Conservation (phyloP, 139 green algal genomes). For the Microglena sp. region DNA sequence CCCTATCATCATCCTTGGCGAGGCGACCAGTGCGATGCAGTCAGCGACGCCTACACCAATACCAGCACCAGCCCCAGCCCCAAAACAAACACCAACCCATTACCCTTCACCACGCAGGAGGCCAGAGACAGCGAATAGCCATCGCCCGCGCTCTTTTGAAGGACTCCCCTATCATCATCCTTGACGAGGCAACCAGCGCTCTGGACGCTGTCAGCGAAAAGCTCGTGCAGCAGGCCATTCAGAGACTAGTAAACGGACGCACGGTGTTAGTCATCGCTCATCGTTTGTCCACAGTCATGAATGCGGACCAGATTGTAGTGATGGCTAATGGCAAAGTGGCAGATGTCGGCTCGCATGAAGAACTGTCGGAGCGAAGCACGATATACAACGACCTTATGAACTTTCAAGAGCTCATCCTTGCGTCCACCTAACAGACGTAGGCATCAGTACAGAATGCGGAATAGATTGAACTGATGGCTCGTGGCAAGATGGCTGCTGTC, state of each 20-base stretch:
- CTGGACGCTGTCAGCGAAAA: conserved; percentile 38
- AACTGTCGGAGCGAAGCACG: conserved; percentile 8
- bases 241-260: conserved; percentile 69
- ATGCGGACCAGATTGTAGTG: conserved; percentile 49
- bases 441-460: conserved; percentile 7
- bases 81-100: too few species aligned
- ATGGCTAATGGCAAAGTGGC: conserved; percentile 15
- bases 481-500: conserved; percentile 14
- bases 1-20: conserved; percentile 85
- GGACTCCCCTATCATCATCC: conserved; percentile 73
- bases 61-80: too few species aligned
- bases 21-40: conserved; percentile 60
- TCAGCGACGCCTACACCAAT: too few species aligned
- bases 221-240: conserved; percentile 80
- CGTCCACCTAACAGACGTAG: conserved; percentile 15
- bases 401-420: conserved; percentile 35
- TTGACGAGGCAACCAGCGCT: conserved; percentile 82
- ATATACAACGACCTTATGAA: conserved; percentile 63
- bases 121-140: conserved; percentile 73
- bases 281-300: conserved; percentile 65
- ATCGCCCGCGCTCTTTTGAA: conserved; percentile 85
- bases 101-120: too few species aligned
- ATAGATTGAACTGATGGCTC: conserved; percentile 21
- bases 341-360: conserved; percentile 25
- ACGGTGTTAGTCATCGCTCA: conserved; percentile 93